Percentiles rank a stretch among this genome's conserved stretches.
Evolutionary conservation across 495 filamentous ascomycete species (phyloP).

Genomic region (Sphaerosporella brunnea): DNA sequence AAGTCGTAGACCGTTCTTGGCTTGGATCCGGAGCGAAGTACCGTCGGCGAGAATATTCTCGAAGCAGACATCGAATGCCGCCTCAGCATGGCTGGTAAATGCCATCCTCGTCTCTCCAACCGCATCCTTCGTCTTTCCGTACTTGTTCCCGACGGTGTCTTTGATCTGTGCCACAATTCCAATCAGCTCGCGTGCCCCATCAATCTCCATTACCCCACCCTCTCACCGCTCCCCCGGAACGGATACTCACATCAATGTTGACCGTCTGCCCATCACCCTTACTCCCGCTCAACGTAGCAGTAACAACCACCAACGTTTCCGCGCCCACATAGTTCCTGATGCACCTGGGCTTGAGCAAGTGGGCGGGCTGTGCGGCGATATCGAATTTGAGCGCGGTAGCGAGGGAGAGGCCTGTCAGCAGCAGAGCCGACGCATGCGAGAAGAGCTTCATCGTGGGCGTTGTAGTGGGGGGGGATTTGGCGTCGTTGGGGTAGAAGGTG

Average conservation of each 20-base stretch:
- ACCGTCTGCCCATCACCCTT: conserved; percentile 86
- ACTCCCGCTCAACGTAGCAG: conserved; percentile 62
- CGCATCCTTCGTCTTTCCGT: conserved; percentile 65
- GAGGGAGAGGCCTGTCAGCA: conserved; percentile 38
- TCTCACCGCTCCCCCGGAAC: neutral
- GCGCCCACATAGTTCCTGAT: conserved; percentile 89
- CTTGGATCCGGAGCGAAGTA: too few relatives aligned
- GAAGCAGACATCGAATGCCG: conserved; percentile 93
- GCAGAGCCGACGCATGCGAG: neutral
- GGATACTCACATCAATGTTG: conserved; percentile 72
- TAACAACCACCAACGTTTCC: conserved; percentile 97
- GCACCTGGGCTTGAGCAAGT: conserved; percentile 56
- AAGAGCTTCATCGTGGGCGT: conserved; percentile 4
- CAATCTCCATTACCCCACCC: neutral
- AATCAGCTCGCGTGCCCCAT: conserved; percentile 7
- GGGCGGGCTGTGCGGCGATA: conserved; percentile 46
- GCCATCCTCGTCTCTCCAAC: conserved; percentile 82
- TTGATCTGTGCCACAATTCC: conserved; percentile 46
- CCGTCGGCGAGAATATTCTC: conserved; percentile 61
- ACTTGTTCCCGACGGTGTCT: conserved; percentile 88
- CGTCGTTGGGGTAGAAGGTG: neutral
- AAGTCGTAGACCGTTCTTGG: too few relatives aligned
- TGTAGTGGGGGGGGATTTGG: neutral
- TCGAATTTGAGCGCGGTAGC: conserved; percentile 78
- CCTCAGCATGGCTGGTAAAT: conserved; percentile 87